Evolutionary conservation across 257 asterid species (phyloP).

Genomic region (Haberlea rhodopensis): DNA sequence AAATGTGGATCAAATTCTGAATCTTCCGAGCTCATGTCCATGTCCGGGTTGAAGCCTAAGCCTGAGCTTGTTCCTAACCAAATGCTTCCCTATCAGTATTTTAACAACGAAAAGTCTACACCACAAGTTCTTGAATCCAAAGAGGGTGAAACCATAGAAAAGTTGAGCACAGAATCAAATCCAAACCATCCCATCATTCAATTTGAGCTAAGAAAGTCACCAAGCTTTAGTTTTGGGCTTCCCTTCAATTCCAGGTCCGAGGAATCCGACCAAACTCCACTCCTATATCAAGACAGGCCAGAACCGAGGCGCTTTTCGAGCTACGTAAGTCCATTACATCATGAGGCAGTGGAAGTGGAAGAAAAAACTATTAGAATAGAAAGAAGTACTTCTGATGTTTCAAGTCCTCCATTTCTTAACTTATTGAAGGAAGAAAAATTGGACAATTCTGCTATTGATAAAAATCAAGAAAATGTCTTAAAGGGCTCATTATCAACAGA

Average conservation of each 20-base stretch:
- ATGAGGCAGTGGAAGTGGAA: conserved; percentile 36
- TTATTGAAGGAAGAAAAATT: conserved; percentile 22
- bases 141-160: conserved; percentile 23
- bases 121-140: too few species aligned
- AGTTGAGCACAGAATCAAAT: conserved; percentile 24
- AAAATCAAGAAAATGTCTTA: conserved; percentile 21
- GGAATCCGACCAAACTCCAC: conserved; percentile 74
- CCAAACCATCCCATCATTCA: conserved; percentile 8
- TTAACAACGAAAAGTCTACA: conserved; percentile 9
- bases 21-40: not conserved
- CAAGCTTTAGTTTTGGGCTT: conserved; percentile 67
- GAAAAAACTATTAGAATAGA: conserved; percentile 70
- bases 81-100: conserved; percentile 7
- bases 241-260: conserved; percentile 35
- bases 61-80: conserved; percentile 12
- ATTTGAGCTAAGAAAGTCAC: conserved; percentile 47
- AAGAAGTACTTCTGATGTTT: conserved; percentile 50
- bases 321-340: conserved; percentile 31
- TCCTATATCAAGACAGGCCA: conserved; percentile 48
- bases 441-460: conserved; percentile 18
- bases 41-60: conserved; percentile 8
- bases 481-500: conserved; percentile 26
- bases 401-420: conserved; percentile 31
- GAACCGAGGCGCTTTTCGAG: conserved; percentile 53
- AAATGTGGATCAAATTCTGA: too few species aligned